Evolutionary conservation across 768 basidiomycete species (phyloP).

Genomic region (Leucocoprinus sp.): DNA sequence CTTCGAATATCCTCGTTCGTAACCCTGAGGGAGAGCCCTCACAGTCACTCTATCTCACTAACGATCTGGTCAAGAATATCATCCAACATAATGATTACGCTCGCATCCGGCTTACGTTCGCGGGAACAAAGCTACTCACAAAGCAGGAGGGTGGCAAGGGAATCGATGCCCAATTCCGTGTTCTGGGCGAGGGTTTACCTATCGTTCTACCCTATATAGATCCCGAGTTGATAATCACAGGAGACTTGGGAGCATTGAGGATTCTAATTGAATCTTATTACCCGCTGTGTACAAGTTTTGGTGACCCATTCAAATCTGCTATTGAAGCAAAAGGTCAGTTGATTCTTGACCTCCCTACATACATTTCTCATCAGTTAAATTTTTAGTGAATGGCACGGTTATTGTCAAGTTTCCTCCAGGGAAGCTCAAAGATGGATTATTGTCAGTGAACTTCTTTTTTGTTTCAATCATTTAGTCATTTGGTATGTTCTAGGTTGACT

Average conservation of each 20-base stretch:
- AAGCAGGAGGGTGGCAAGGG: constrained; percentile 76
- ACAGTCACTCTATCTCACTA: constrained; percentile 83
- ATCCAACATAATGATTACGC: constrained; percentile 76
- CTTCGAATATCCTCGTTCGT: constrained; percentile 73
- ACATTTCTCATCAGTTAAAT: neutral
- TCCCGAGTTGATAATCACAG: constrained; percentile 50
- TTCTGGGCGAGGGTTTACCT: constrained; percentile 79
- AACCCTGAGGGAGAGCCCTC: constrained; percentile 67
- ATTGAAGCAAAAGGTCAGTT: constrained; percentile 51
- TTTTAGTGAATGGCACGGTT: constrained; percentile 59
- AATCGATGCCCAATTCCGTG: constrained; percentile 55
- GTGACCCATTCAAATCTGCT: constrained; percentile 44
- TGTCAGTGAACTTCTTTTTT: neutral
- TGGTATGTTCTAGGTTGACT: constrained; percentile 40
- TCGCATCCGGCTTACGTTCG: constrained; percentile 78
- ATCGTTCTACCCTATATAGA: constrained; percentile 79
- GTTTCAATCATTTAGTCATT: neutral
- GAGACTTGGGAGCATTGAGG: constrained; percentile 48
- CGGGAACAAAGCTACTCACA: constrained; percentile 90
- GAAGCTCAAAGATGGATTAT: constrained; percentile 45
- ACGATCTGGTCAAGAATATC: constrained; percentile 75
- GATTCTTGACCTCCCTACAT: neutral
- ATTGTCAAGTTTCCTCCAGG: constrained; percentile 62
- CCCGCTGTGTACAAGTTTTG: constrained; percentile 62
- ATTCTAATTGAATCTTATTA: constrained; percentile 73